phyloP scores from a whole-genome alignment of 202 grass and related monocot genomes.

The Brachypodium distachyon region DNA sequence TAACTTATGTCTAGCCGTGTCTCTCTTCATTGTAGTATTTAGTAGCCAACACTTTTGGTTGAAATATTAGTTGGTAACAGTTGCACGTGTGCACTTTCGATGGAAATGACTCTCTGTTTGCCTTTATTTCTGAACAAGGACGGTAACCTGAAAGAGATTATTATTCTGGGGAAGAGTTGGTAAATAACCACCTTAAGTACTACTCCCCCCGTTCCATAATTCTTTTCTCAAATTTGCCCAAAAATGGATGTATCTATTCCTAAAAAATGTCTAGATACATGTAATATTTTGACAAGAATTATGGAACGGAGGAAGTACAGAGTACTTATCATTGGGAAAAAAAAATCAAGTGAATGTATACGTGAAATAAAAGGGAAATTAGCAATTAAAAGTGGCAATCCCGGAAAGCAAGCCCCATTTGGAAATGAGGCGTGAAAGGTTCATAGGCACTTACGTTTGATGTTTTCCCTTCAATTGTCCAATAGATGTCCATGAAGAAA shows the following conservation, averaged over 20 bases:
- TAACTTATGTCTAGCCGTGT: not conserved
- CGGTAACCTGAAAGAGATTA: not conserved
- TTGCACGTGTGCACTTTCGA: slow-evolving; percentile 3
- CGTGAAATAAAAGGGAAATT: slow-evolving; percentile 13
- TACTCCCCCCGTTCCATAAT: too few species aligned
- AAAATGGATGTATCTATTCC: too few species aligned
- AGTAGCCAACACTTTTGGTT: slow-evolving; percentile 26
- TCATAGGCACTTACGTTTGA: slow-evolving; percentile 46
- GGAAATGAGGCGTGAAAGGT: not conserved
- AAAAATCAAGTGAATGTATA: not conserved
- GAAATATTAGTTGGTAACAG: slow-evolving; percentile 22
- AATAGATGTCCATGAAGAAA: slow-evolving; percentile 24
- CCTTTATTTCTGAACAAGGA: not conserved
- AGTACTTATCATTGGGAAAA: not conserved
- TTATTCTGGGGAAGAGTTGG: not conserved
- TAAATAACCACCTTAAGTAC: not conserved
- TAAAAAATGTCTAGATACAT: too few species aligned
- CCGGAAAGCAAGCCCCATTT: not conserved
- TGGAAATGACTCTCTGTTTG: not conserved
- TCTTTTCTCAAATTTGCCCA: too few species aligned
- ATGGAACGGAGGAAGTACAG: too few species aligned
- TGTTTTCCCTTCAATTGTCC: slow-evolving; percentile 57
- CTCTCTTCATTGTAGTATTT: slow-evolving; percentile 24
- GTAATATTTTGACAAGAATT: too few species aligned
- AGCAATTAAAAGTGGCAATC: not conserved